These are phyloP conservation scores for Ophiostoma piceae DNA, from an alignment of 2,329 filamentous ascomycete genomes.

Conservation along the genomic window DNA sequence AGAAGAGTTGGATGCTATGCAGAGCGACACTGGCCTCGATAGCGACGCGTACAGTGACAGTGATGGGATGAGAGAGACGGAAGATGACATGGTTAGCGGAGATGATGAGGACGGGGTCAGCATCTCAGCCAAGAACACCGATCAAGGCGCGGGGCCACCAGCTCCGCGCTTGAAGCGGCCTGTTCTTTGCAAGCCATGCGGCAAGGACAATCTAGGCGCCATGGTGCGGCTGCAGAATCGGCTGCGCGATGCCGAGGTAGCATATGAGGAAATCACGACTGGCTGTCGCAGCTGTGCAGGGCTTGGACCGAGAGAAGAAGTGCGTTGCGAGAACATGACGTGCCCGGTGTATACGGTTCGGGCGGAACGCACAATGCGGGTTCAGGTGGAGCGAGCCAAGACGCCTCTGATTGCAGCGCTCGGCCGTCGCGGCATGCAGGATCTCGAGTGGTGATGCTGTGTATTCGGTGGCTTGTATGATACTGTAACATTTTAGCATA, in stretches of 20 bases:
- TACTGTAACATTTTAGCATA: not conserved
- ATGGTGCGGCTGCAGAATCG: conserved; percentile 59
- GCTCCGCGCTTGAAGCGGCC: conserved; percentile 25
- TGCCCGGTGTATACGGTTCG: conserved; percentile 88
- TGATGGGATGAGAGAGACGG: not conserved
- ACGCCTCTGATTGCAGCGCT: conserved; percentile 36
- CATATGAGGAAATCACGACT: conserved; percentile 57
- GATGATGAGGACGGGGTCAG: not conserved
- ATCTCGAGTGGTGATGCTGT: conserved; percentile 33
- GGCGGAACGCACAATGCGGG: conserved; percentile 54
- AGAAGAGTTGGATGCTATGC: not conserved
- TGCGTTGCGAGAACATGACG: conserved; percentile 85
- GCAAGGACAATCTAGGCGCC: conserved; percentile 50
- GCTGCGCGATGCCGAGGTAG: conserved; percentile 59
- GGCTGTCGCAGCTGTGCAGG: conserved; percentile 79
- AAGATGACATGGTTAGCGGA: not conserved
- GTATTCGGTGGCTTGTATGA: not conserved
- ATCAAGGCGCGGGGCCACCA: not conserved
- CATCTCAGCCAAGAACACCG: not conserved
- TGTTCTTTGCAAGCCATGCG: conserved; percentile 50
- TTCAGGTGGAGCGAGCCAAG: conserved; percentile 39
- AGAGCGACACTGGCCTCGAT: not conserved
- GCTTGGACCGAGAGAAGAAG: conserved; percentile 65
- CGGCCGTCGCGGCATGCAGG: conserved; percentile 31
- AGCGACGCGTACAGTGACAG: not conserved